phyloP scores from a whole-genome alignment of 2,329 filamentous ascomycete genomes.

The Penicillium sp. region DNA sequence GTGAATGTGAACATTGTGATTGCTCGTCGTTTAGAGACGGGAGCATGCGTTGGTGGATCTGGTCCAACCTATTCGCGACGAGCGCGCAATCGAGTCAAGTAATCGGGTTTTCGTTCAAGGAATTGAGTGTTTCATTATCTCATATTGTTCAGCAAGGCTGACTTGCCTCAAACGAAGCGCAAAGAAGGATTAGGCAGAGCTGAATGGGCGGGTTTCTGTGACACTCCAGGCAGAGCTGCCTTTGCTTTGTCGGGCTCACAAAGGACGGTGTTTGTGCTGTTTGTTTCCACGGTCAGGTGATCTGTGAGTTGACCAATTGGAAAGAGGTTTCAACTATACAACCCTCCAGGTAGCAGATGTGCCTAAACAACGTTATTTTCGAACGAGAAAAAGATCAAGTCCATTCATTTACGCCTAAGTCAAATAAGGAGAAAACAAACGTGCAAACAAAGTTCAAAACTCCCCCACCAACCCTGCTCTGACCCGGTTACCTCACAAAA shows the following conservation, averaged over 20 bases:
- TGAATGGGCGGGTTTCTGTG: slow-evolving; percentile 4
- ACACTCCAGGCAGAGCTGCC: slow-evolving; percentile 13
- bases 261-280: slow-evolving; percentile 18
- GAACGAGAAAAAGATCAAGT: too few relatives aligned
- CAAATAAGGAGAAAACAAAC: too few relatives aligned
- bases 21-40: slow-evolving; percentile 20
- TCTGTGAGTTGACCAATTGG: not conserved
- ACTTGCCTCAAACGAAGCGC: not conserved
- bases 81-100: slow-evolving; percentile 14
- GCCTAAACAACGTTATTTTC: too few relatives aligned
- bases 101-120: not conserved
- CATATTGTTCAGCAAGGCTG: not conserved
- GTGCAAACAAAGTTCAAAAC: too few relatives aligned
- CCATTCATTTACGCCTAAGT: too few relatives aligned
- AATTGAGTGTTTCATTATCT: not conserved
- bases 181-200: not conserved
- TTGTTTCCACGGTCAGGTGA: slow-evolving; percentile 17
- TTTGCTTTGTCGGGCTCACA: slow-evolving; percentile 14
- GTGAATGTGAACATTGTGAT: slow-evolving; percentile 90
- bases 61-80: slow-evolving; percentile 18
- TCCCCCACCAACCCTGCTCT: too few relatives aligned
- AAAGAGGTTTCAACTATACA: not conserved
- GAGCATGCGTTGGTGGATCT: slow-evolving; percentile 17
- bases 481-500: too few relatives aligned
- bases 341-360: too few relatives aligned